These are phyloP conservation scores for Stenogyne calaminthoides DNA, from an alignment of 305 asterid genomes.

Conservation along the genomic window DNA sequence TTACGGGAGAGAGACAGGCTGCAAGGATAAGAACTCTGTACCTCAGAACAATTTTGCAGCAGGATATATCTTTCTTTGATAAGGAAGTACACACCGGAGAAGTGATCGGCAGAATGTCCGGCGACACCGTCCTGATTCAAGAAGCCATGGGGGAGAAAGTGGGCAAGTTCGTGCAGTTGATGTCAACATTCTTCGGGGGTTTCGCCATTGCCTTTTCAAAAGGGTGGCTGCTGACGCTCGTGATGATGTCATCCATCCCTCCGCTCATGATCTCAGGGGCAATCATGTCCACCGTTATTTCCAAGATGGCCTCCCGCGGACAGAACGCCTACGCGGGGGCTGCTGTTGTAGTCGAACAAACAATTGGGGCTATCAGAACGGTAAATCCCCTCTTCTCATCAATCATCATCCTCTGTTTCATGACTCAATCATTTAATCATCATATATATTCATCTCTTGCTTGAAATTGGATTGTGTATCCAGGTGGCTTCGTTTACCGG, in stretches of 20 bases:
- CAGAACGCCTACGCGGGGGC: conserved; percentile 84
- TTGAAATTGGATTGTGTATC: neutral
- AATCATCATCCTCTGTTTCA: too few species aligned
- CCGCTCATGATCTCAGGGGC: conserved; percentile 75
- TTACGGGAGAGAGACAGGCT: conserved; percentile 94
- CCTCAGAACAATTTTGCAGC: conserved; percentile 71
- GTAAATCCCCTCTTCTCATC: conserved; percentile 32
- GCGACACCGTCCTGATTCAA: conserved; percentile 93
- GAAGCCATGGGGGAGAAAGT: conserved; percentile 99
- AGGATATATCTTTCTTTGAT: conserved; percentile 87
- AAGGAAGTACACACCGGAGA: conserved; percentile 85
- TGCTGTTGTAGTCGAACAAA: conserved; percentile 78
- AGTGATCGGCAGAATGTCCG: conserved; percentile 90
- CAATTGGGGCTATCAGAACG: conserved; percentile 86
- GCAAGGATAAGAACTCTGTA: conserved; percentile 72
- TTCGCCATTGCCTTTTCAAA: conserved; percentile 66
- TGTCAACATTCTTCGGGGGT: conserved; percentile 80
- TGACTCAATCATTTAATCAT: too few species aligned
- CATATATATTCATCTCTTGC: too few species aligned
- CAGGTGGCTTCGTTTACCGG: conserved; percentile 91
- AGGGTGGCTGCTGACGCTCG: conserved; percentile 86
- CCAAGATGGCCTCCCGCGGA: conserved; percentile 74
- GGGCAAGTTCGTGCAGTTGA: conserved; percentile 77
- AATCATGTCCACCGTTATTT: conserved; percentile 56
- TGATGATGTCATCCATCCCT: conserved; percentile 75